A percentile compares a stretch with the other conserved stretches of the same genome.
Evolutionary conservation across 768 basidiomycete genomes (phyloP).

Genomic region (Daedaleopsis sinensis): DNA sequence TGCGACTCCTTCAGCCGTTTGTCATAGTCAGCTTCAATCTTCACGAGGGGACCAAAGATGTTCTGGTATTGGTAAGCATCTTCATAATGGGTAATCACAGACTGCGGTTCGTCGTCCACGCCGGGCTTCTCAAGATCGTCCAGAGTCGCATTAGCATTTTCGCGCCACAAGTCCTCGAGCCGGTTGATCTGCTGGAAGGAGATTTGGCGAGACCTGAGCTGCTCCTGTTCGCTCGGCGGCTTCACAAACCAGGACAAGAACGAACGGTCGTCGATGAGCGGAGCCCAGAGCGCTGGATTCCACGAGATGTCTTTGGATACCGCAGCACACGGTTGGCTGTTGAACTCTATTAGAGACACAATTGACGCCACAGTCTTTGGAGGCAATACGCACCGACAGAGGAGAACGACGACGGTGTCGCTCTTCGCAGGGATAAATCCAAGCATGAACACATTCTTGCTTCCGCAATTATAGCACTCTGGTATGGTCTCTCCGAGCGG

Average conservation of each 20-base stretch:
- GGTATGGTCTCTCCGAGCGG: slow-evolving; percentile 97
- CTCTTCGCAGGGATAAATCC: slow-evolving; percentile 99
- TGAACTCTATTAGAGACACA: neutral
- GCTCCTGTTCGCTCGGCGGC: slow-evolving; percentile 94
- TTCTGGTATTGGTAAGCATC: slow-evolving; percentile 99
- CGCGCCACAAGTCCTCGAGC: slow-evolving; percentile 97
- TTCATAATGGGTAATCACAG: slow-evolving; percentile 88
- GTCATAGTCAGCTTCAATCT: slow-evolving; percentile 99
- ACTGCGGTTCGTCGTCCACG: slow-evolving; percentile 96
- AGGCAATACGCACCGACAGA: slow-evolving; percentile 79
- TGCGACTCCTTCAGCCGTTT: slow-evolving; percentile 98
- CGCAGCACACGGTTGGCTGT: slow-evolving; percentile 95
- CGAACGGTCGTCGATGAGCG: slow-evolving; percentile 96
- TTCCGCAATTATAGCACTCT: slow-evolving; percentile 99
- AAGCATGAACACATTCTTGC: slow-evolving; percentile 99
- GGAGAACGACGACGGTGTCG: slow-evolving; percentile 96
- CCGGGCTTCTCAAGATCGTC: slow-evolving; percentile 98
- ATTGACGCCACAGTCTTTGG: neutral
- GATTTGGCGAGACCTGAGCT: slow-evolving; percentile 94
- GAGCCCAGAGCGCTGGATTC: slow-evolving; percentile 98
- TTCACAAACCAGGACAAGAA: slow-evolving; percentile 99
- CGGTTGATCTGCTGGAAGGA: slow-evolving; percentile 97
- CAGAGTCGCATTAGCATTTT: slow-evolving; percentile 90
- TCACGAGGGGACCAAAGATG: slow-evolving; percentile 98
- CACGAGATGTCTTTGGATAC: slow-evolving; percentile 98